These are phyloP conservation scores for Wallemia hederae DNA, from an alignment of 1,284 basidiomycete genomes.

Conservation along the genomic window DNA sequence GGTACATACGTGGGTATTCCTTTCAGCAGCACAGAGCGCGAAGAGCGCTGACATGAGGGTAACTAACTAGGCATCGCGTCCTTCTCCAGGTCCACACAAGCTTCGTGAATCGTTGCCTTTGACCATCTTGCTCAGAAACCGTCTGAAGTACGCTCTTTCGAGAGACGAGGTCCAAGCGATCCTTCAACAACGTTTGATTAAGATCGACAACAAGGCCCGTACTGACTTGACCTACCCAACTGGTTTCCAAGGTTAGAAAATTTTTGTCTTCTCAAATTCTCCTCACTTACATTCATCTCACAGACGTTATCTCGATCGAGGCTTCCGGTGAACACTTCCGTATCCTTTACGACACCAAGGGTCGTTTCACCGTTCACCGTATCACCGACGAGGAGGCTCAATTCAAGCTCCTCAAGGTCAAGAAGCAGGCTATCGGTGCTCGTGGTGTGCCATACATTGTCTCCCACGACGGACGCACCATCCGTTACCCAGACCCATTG, in stretches of 20 bases:
- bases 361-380: conserved; percentile 97
- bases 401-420: conserved; percentile 97
- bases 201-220: conserved; percentile 96
- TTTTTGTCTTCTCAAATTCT: neutral
- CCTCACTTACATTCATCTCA: conserved; percentile 1
- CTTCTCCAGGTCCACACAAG: conserved; percentile 94
- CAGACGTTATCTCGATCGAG: conserved; percentile 89
- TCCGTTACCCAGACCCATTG: conserved; percentile 90
- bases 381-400: conserved; percentile 91
- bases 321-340: conserved; percentile 99
- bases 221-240: conserved; percentile 91
- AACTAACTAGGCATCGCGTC: conserved; percentile 48
- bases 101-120: conserved; percentile 87
- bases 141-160: conserved; percentile 94
- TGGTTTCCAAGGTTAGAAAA: conserved; percentile 67
- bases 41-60: neutral
- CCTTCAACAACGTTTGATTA: conserved; percentile 84
- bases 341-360: conserved; percentile 96
- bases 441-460: conserved; percentile 90
- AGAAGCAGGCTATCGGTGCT: conserved; percentile 64
- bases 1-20: conserved; percentile 60
- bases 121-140: conserved; percentile 89
- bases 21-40: conserved; percentile 1
- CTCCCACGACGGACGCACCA: conserved; percentile 97
- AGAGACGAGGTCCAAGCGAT: conserved; percentile 87